Base-by-base conservation (phyloP, 805 yeast genomes). In the Lachancea nothofagi region DNA sequence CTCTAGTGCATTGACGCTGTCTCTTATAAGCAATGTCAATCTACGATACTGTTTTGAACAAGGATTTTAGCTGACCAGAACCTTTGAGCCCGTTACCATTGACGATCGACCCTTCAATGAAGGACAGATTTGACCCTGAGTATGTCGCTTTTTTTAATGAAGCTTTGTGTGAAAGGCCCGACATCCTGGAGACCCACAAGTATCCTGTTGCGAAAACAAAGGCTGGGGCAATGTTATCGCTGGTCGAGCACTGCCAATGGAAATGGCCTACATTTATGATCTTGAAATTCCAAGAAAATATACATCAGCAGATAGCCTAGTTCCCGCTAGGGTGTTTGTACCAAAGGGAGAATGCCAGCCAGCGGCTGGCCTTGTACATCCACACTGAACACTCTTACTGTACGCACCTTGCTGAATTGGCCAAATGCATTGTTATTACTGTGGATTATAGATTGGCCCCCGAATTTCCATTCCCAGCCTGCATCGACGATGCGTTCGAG, bases 371-470 rank as follows among this genome's bases (percentile, higher is more conserved):
- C 71, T 8, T 48, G 62, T 15, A 51, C 59, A 59, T 69, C 29
- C 46, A 40, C 40, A 61, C 72, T 10, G 72, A 69, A 41, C 68
- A 70, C 53, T 60, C 69, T 2, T 66, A 55, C 48, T 69, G 72
- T 44, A 62, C 72, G 2, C 64, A 67, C 41, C 46, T 65, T 29
- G 69, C 71, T 18, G 61, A 62, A 26, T 39, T 47, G 17, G 62
- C 67, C 8, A 43, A 62, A 33, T 60, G 69, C 43, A 49, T 62
- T n/a, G 73, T 70, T 10, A 55, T 73, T 8, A 57, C 67, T 6
- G 70, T 72, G n/a, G 75, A 72, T 50, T 73, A 73, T 53, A 45
- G 77, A 29, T 52, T 71, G 40, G 76, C 76, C 0, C 78, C 78
- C 2, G 75, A 72, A 49, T 46, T 56, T 47, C 71, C 71, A 17